Evolutionary conservation across 352 stramenopile species (phyloP).

Genomic region (Globisporangium acanthophoron): DNA sequence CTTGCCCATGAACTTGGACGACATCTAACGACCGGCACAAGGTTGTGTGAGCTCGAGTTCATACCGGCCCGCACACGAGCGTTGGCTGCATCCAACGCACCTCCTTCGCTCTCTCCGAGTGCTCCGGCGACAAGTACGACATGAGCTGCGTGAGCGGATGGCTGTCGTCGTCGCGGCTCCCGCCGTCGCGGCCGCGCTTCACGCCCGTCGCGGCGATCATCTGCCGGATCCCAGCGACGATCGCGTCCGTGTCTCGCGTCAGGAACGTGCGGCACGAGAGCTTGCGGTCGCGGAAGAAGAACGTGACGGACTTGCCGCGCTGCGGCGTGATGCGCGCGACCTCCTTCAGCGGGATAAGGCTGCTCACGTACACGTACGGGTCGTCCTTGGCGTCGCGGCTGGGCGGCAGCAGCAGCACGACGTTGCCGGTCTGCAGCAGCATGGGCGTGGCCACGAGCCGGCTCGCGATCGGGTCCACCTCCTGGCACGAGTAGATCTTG

Average conservation of each 20-base stretch:
- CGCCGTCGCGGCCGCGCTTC: conserved; percentile 37
- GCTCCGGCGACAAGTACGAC: conserved; percentile 57
- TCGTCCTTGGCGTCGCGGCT: conserved; percentile 15
- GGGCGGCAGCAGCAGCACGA: conserved; percentile 40
- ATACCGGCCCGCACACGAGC: no score
- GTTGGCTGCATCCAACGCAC: conserved; percentile 9
- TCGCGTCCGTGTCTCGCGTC: conserved; percentile 63
- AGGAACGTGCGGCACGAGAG: conserved; percentile 66
- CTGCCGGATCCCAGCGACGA: conserved; percentile 50
- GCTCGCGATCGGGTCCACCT: conserved; percentile 53
- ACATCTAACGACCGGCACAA: conserved; percentile 20
- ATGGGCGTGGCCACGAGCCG: conserved; percentile 53
- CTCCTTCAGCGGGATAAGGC: conserved; percentile 60
- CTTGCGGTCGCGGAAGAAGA: conserved; percentile 71
- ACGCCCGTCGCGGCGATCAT: conserved; percentile 47
- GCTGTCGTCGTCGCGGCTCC: conserved; percentile 5
- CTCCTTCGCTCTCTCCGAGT: conserved; percentile 76
- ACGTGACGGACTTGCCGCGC: conserved; percentile 64
- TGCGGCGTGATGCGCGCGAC: conserved; percentile 74
- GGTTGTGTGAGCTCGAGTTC: neutral
- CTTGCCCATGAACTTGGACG: conserved; percentile 75
- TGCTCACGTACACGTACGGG: conserved; percentile 52
- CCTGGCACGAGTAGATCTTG: conserved; percentile 60
- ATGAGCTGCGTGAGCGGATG: conserved; percentile 48
- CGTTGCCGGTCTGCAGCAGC: conserved; percentile 61